Percentiles rank a stretch among this genome's conserved stretches.
Conservation (phyloP, 2,329 filamentous ascomycete species). For the Hypoxylon sp. region DNA sequence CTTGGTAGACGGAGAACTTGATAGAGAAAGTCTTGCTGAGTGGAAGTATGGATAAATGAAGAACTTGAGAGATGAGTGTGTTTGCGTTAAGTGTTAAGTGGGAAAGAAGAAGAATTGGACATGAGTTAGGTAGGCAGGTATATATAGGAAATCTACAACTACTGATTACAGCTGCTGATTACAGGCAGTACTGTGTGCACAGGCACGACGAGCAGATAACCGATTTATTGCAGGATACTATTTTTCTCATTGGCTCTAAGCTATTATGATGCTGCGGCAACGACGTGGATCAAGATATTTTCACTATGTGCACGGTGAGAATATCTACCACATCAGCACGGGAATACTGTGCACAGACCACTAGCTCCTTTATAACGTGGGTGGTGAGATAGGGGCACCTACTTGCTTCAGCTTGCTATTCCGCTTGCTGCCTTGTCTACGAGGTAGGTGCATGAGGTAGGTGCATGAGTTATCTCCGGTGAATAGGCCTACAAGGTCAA, state of each 20-base stretch:
- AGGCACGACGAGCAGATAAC: neutral
- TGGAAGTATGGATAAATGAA: too few species aligned
- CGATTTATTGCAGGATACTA: neutral
- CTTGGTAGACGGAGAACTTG: too few species aligned
- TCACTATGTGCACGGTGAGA: neutral
- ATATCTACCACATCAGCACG: too few species aligned
- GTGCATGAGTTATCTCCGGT: too few species aligned
- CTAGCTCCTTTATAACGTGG: too few species aligned
- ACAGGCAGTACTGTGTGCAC: too few species aligned
- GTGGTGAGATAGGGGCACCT: too few species aligned
- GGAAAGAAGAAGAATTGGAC: neutral
- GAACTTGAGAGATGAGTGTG: neutral
- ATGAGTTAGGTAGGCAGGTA: too few species aligned
- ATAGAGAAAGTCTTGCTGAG: neutral
- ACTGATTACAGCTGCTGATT: neutral
- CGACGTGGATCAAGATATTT: neutral
- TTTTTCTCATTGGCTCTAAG: neutral
- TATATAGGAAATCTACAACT: neutral
- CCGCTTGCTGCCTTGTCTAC: too few species aligned
- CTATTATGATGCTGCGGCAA: neutral
- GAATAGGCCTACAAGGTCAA: too few species aligned
- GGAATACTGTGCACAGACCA: constrained; percentile 2
- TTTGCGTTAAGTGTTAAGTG: neutral
- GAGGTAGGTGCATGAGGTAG: too few species aligned
- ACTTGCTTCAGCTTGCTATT: too few species aligned